phyloP scores from a whole-genome alignment of 2,329 filamentous ascomycete genomes.

The Monosporascus sp. region DNA sequence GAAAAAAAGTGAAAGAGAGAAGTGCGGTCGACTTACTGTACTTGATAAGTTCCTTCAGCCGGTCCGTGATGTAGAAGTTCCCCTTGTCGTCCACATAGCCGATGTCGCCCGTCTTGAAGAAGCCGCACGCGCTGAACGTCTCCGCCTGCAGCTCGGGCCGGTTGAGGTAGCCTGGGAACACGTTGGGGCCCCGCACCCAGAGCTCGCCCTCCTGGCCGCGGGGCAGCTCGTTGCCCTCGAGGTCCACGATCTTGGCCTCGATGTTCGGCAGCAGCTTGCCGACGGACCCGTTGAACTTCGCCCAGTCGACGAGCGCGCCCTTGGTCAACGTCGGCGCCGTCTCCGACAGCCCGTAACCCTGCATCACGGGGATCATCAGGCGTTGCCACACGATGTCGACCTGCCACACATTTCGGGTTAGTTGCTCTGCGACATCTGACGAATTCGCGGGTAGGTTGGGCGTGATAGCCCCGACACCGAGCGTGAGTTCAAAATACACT shows the following conservation, averaged over 20 bases:
- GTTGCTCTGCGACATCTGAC: background rate
- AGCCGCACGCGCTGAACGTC: constrained; percentile 71
- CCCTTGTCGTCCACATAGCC: constrained; percentile 71
- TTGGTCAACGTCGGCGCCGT: constrained; percentile 75
- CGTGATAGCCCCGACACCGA: background rate
- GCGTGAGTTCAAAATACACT: background rate
- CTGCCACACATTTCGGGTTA: background rate
- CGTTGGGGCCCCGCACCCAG: constrained; percentile 73
- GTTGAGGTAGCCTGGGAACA: constrained; percentile 76
- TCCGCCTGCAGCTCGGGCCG: constrained; percentile 66
- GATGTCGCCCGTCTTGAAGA: constrained; percentile 87
- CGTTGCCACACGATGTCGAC: constrained; percentile 68
- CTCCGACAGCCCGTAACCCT: constrained; percentile 88
- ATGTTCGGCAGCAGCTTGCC: constrained; percentile 75
- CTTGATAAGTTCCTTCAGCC: constrained; percentile 65
- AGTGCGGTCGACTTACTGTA: constrained; percentile 41
- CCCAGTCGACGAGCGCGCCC: constrained; percentile 72
- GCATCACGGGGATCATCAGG: constrained; percentile 76
- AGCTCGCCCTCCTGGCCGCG: constrained; percentile 64
- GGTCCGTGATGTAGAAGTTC: constrained; percentile 87
- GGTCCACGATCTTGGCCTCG: constrained; percentile 73
- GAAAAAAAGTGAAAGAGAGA: background rate
- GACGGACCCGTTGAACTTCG: constrained; percentile 69
- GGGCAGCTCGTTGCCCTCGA: constrained; percentile 50
- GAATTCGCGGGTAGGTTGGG: background rate